These are phyloP conservation scores for Apiosordaria backusii DNA, from an alignment of 495 filamentous ascomycete genomes.

Conservation along the genomic window DNA sequence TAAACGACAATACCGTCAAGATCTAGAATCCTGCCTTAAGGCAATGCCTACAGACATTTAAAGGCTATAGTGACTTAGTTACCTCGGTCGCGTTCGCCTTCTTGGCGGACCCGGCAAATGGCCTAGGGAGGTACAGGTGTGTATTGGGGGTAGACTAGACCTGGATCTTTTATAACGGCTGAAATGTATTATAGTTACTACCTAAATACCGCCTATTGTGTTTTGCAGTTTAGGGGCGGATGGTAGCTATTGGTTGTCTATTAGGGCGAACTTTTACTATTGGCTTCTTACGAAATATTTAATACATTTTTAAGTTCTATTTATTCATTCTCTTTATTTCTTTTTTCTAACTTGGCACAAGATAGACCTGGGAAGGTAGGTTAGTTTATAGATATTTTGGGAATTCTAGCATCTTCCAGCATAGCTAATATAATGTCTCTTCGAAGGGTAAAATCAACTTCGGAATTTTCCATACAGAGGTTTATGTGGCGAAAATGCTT, in stretches of 20 bases:
- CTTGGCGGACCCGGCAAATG: slow-evolving; percentile 12
- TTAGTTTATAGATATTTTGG: slow-evolving; percentile 15
- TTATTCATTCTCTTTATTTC: slow-evolving; percentile 2
- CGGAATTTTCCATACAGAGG: too few species aligned
- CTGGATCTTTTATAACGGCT: slow-evolving; percentile 9
- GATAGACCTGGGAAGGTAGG: slow-evolving; percentile 10
- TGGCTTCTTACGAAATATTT: slow-evolving; percentile 12
- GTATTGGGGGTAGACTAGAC: background rate
- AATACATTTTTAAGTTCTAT: slow-evolving; percentile 10
- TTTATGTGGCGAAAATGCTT: too few species aligned
- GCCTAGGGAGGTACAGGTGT: background rate
- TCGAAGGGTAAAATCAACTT: too few species aligned
- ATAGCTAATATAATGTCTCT: too few species aligned
- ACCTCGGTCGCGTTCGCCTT: slow-evolving; percentile 3
- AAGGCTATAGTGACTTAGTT: slow-evolving; percentile 3
- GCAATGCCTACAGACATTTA: slow-evolving; percentile 6
- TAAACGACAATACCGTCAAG: slow-evolving; percentile 1
- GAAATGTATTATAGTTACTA: slow-evolving; percentile 28
- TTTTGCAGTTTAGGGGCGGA: slow-evolving; percentile 15
- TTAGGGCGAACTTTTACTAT: slow-evolving; percentile 18
- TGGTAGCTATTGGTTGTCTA: slow-evolving; percentile 19
- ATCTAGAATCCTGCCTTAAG: slow-evolving; percentile 5
- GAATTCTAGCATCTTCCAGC: slow-evolving; percentile 21
- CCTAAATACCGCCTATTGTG: slow-evolving; percentile 24
- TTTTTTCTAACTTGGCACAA: slow-evolving; percentile 17